Evolutionary conservation across 2,329 filamentous ascomycete genomes (phyloP).

Genomic region (Pseudogymnoascus sp.): DNA sequence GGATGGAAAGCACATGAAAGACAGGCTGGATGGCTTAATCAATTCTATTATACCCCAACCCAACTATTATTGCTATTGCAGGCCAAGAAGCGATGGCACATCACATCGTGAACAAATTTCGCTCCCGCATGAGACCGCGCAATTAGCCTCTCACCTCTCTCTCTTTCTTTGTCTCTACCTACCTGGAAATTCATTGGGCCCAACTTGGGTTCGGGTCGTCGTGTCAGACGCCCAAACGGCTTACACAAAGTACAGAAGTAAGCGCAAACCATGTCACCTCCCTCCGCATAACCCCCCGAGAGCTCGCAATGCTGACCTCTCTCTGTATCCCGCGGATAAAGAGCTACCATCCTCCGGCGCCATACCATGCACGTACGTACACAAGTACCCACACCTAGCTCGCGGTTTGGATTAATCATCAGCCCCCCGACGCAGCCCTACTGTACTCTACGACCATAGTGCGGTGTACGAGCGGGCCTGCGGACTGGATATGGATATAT

Average conservation of each 20-base stretch:
- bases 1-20: slow-evolving; percentile 2
- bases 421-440: slow-evolving; percentile 6
- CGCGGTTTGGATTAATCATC: neutral
- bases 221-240: neutral
- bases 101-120: neutral
- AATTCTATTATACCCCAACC: slow-evolving; percentile 9
- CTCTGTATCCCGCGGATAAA: neutral
- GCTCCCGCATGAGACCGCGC: neutral
- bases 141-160: neutral
- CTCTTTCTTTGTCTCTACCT: neutral
- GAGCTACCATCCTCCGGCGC: neutral
- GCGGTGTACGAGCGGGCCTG: neutral
- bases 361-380: neutral
- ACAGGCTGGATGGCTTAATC: slow-evolving; percentile 3
- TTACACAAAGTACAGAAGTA: neutral
- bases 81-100: neutral
- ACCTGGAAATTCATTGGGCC: neutral
- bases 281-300: neutral
- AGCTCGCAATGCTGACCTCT: slow-evolving; percentile 9
- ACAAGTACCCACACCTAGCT: neutral
- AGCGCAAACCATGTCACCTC: slow-evolving; percentile 1
- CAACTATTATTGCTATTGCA: slow-evolving; percentile 6
- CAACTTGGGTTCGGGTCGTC: neutral
- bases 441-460: neutral
- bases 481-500: neutral